Conservation (phyloP, 257 asterid genomes). For the Solanum pinnatisectum region DNA sequence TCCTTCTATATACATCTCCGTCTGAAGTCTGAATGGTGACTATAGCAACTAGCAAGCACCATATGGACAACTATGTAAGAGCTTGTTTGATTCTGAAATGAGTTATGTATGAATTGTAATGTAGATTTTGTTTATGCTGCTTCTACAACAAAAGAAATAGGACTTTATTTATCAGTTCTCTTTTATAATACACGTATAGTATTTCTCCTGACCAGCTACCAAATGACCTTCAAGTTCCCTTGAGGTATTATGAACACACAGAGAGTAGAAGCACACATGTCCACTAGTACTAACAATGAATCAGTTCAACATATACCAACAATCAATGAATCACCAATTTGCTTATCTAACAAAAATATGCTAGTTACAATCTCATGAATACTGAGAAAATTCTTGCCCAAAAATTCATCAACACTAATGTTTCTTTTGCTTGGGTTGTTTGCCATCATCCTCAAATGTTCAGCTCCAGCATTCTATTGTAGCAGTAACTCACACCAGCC, state of each 20-base stretch:
- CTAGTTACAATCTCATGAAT: not conserved
- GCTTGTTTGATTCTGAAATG: not conserved
- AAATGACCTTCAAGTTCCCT: conserved; percentile 4
- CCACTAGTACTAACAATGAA: conserved; percentile 23
- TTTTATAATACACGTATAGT: not conserved
- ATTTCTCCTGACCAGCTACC: not conserved
- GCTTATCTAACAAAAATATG: conserved; percentile 5
- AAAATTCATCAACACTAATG: not conserved
- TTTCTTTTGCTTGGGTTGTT: not conserved
- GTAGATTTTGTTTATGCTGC: not conserved
- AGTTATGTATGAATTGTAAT: not conserved
- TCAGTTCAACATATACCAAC: not conserved
- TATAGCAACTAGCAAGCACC: not conserved
- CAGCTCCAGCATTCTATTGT: not conserved
- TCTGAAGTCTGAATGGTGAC: not conserved
- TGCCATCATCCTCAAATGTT: conserved; percentile 16
- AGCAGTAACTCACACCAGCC: not conserved
- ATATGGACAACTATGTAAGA: not conserved
- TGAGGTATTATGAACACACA: conserved; percentile 16
- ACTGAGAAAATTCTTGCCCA: conserved; percentile 34
- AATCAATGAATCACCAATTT: not conserved
- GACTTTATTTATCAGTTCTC: not conserved
- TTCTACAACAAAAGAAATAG: not conserved
- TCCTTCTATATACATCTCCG: not conserved
- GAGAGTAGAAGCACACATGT: conserved; percentile 22